Evolutionary conservation across 2,329 filamentous ascomycete species (phyloP).

Genomic region (Scolecobasidium constrictum): DNA sequence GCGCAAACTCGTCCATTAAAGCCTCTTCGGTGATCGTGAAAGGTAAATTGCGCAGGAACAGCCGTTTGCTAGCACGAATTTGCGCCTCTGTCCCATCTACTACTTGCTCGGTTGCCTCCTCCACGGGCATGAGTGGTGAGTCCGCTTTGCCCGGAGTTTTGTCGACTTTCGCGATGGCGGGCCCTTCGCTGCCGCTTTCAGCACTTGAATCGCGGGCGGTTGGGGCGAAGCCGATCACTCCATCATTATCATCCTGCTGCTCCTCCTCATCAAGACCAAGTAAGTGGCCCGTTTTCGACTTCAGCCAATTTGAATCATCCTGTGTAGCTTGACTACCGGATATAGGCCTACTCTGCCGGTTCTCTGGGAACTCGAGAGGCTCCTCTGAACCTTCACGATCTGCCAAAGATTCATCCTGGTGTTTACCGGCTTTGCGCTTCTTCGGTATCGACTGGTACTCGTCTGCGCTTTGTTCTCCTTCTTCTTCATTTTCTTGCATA

Average conservation of each 20-base stretch:
- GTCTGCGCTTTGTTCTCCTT: slow-evolving; percentile 51
- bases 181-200: background rate
- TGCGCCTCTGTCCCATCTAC: slow-evolving; percentile 12
- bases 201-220: background rate
- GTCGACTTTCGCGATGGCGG: background rate
- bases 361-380: background rate
- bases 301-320: slow-evolving; percentile 83
- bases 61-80: slow-evolving; percentile 60
- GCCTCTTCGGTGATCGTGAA: slow-evolving; percentile 72
- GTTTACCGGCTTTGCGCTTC: slow-evolving; percentile 24
- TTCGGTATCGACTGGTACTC: slow-evolving; percentile 59
- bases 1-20: slow-evolving; percentile 58
- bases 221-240: no score
- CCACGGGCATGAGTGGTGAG: background rate
- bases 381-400: background rate
- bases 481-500: slow-evolving; percentile 4
- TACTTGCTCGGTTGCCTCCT: background rate
- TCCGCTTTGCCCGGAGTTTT: background rate
- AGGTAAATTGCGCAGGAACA: slow-evolving; percentile 83
- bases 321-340: slow-evolving; percentile 30
- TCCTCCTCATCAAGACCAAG: slow-evolving; percentile 75
- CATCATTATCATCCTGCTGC: background rate
- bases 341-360: background rate
- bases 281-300: slow-evolving; percentile 75
- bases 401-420: slow-evolving; percentile 4